Evolutionary conservation across 1,139 yeast genomes (phyloP).

Genomic region (Scheffersomyces lignicola): DNA sequence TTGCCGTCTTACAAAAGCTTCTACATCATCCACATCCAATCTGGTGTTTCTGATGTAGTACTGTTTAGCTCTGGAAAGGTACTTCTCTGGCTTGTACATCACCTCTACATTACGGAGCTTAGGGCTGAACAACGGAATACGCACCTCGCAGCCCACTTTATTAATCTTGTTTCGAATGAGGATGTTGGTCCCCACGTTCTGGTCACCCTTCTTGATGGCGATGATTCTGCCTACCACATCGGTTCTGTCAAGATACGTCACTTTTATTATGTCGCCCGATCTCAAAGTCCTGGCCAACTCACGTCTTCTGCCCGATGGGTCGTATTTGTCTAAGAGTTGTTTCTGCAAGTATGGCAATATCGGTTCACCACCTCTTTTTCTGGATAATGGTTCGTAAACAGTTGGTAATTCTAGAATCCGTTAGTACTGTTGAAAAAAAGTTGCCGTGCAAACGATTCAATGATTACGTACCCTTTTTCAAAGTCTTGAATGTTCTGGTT

Average conservation of each 20-base stretch:
- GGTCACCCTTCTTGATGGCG: constrained; percentile 62
- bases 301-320: constrained; percentile 72
- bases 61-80: constrained; percentile 76
- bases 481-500: constrained; percentile 21
- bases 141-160: constrained; percentile 77
- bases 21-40: constrained; percentile 81
- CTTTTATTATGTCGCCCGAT: constrained; percentile 81
- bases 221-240: constrained; percentile 75
- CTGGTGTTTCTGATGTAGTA: constrained; percentile 83
- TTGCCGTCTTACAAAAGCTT: constrained; percentile 29
- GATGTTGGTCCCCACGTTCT: constrained; percentile 68
- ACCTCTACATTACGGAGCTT: constrained; percentile 71
- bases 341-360: constrained; percentile 50
- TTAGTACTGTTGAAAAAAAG: constrained; percentile 18
- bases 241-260: constrained; percentile 68
- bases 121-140: constrained; percentile 80
- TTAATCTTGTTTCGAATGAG: constrained; percentile 77
- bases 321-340: constrained; percentile 57
- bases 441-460: background rate
- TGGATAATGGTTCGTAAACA: constrained; percentile 56
- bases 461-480: constrained; percentile 20
- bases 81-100: constrained; percentile 67
- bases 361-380: constrained; percentile 49
- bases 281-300: constrained; percentile 60
- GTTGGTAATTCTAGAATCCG: constrained; percentile 23